Evolutionary conservation across 192 early-diverging fungal species (phyloP).

Genomic region (Glomus cerebriforme): DNA sequence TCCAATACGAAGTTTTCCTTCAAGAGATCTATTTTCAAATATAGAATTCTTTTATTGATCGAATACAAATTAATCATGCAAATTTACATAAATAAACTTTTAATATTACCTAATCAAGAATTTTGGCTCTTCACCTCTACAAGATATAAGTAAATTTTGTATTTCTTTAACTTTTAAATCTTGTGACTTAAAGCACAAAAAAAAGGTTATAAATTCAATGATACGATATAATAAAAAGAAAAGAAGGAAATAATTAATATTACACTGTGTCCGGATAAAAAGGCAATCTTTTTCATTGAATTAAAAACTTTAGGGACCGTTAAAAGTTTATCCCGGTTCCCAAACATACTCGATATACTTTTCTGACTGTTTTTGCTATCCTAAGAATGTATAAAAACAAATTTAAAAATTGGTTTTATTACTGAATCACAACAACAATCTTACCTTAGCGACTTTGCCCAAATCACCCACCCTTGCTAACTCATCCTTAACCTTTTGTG

Average conservation of each 20-base stretch:
- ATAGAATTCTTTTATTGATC: background rate
- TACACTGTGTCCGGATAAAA: constrained; percentile 72
- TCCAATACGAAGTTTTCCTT: constrained; percentile 95
- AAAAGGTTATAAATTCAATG: background rate
- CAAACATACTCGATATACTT: background rate
- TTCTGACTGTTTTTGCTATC: constrained; percentile 77
- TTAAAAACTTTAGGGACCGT: constrained; percentile 82
- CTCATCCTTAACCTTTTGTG: constrained; percentile 78
- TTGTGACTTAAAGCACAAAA: constrained; percentile 62
- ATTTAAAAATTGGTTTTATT: background rate
- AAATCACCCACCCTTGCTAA: constrained; percentile 82
- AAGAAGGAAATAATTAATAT: constrained; percentile 30
- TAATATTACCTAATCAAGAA: constrained; percentile 82
- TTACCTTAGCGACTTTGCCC: constrained; percentile 83
- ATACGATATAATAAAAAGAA: background rate
- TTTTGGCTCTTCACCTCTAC: constrained; percentile 78
- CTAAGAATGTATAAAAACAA: constrained; percentile 26
- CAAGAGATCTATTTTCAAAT: constrained; percentile 62
- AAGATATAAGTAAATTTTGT: constrained; percentile 71
- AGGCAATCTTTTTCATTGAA: constrained; percentile 84
- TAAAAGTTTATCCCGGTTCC: constrained; percentile 56
- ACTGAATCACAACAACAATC: background rate
- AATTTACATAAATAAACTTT: background rate
- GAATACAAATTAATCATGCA: background rate
- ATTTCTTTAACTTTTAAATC: constrained; percentile 78